Conservation (phyloP, 257 asterid genomes). For the Primulina tabacum region DNA sequence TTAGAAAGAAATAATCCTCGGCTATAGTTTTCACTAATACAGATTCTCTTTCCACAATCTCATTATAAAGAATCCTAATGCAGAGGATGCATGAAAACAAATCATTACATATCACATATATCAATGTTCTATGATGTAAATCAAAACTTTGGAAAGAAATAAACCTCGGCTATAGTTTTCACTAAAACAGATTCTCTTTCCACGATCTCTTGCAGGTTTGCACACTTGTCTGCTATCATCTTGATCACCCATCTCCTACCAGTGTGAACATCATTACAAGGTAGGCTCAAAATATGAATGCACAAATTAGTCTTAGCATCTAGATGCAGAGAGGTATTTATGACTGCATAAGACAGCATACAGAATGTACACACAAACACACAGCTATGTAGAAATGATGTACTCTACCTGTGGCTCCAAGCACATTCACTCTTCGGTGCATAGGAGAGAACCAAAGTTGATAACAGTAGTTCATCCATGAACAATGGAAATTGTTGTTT, state of each 20-base stretch:
- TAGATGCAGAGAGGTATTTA: background rate
- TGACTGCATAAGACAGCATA: background rate
- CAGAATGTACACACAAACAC: background rate
- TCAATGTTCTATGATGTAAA: constrained; percentile 25
- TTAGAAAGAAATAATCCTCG: constrained; percentile 54
- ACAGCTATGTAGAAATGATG: background rate
- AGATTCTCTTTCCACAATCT: constrained; percentile 73
- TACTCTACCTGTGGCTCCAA: constrained; percentile 83
- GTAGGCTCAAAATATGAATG: constrained; percentile 10
- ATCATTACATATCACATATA: constrained; percentile 15
- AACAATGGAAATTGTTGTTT: constrained; percentile 38
- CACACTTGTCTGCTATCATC: constrained; percentile 62
- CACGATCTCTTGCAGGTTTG: constrained; percentile 63
- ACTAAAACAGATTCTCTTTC: constrained; percentile 74
- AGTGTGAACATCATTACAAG: constrained; percentile 32
- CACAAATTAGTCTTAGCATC: constrained; percentile 18
- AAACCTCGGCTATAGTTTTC: constrained; percentile 78
- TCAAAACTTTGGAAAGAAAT: constrained; percentile 26
- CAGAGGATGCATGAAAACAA: constrained; percentile 17
- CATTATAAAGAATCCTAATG: constrained; percentile 12
- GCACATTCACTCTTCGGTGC: constrained; percentile 92
- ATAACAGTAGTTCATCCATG: constrained; percentile 67
- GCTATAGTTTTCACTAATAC: constrained; percentile 68
- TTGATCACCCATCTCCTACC: constrained; percentile 96
- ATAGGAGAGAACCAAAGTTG: constrained; percentile 67